phyloP scores from a whole-genome alignment of 352 stramenopile genomes.

The Phytophthora rubi region DNA sequence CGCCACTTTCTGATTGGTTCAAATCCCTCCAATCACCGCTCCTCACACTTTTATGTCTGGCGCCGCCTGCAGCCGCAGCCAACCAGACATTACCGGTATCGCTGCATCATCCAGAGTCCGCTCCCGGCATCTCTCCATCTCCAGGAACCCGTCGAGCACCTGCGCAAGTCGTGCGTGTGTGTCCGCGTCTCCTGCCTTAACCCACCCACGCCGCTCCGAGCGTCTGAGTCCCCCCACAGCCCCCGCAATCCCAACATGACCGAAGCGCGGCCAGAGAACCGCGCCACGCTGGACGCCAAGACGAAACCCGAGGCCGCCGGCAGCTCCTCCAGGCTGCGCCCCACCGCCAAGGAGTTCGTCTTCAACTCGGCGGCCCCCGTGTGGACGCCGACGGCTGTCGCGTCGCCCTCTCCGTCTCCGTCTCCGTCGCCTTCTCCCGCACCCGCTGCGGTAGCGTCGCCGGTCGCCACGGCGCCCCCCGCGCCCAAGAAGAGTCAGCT shows the following conservation, averaged over 20 bases:
- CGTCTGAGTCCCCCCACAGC: constrained; percentile 1
- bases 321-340: constrained; percentile 58
- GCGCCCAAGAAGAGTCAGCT: constrained; percentile 45
- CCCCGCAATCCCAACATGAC: constrained; percentile 26
- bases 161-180: constrained; percentile 43
- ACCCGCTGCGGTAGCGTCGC: constrained; percentile 12
- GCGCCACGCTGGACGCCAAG: constrained; percentile 27
- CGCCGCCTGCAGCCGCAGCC: neutral
- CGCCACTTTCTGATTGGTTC: constrained; percentile 5
- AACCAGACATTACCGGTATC: constrained; percentile 39
- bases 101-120: constrained; percentile 4
- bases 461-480: neutral
- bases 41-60: neutral
- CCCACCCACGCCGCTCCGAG: neutral
- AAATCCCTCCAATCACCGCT: constrained; percentile 14
- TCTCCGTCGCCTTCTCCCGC: neutral
- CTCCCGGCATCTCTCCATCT: constrained; percentile 9
- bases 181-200: constrained; percentile 3
- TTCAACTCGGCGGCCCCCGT: constrained; percentile 59
- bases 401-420: constrained; percentile 4
- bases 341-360: constrained; percentile 70
- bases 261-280: constrained; percentile 28
- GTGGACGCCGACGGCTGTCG: constrained; percentile 48
- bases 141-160: constrained; percentile 15
- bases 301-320: constrained; percentile 14